A percentile compares a stretch with the other conserved stretches of the same genome.
Evolutionary conservation across 73 alveolate genomes (phyloP).

Genomic region (Paramecium octaurelia): DNA sequence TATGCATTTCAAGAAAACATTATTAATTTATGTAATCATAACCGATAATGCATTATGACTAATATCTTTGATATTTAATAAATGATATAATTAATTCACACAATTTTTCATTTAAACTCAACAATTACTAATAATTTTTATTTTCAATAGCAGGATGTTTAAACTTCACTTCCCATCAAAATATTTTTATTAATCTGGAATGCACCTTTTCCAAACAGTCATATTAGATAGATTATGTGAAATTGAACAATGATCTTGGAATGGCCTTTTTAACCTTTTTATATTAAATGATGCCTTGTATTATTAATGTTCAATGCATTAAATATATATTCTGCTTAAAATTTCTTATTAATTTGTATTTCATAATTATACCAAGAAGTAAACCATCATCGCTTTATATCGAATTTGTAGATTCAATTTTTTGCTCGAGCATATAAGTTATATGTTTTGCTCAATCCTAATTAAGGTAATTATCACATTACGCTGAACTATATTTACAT

Average conservation of each 20-base stretch:
- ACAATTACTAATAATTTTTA: neutral
- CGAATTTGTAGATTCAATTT: no score
- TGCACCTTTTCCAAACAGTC: neutral
- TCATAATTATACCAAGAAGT: neutral
- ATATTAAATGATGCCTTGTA: neutral
- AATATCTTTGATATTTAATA: no score
- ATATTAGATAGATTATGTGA: neutral
- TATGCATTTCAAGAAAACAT: neutral
- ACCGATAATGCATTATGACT: neutral
- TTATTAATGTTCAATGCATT: neutral
- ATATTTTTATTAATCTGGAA: neutral
- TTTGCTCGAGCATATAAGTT: slow-evolving; percentile 86
- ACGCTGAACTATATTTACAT: slow-evolving; percentile 72
- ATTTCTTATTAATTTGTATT: neutral
- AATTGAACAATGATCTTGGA: slow-evolving; percentile 13
- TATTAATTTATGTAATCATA: no score
- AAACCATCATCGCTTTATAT: neutral
- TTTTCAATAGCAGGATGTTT: slow-evolving; percentile 4
- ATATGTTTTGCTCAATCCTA: slow-evolving; percentile 81
- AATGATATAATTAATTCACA: neutral
- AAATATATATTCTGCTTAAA: neutral
- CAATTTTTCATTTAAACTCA: neutral
- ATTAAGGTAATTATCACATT: slow-evolving; percentile 21
- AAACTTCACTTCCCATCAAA: neutral
- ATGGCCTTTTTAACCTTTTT: neutral